Evolutionary conservation across 169 alveolate genomes (phyloP).

Genomic region (Plasmodium malariae): DNA sequence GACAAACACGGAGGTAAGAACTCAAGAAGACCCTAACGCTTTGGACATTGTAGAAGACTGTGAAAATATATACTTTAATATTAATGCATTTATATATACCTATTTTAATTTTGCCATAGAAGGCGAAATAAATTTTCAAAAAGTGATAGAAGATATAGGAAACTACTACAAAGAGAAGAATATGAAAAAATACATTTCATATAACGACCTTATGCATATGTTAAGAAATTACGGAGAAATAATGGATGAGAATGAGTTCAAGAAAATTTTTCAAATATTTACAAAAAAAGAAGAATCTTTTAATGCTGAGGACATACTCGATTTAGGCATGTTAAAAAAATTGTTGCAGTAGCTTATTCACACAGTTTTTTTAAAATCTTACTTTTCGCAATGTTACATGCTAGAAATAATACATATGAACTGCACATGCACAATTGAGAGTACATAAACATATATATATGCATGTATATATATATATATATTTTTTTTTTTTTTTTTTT

Average conservation of each 20-base stretch:
- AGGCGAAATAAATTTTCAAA: conserved; percentile 28
- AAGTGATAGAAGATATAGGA: conserved; percentile 28
- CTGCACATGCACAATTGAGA: too few relatives aligned
- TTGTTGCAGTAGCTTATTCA: conserved; percentile 6
- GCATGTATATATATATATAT: too few relatives aligned
- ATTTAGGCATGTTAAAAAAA: conserved; percentile 16
- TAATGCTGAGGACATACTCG: conserved; percentile 27
- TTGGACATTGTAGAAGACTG: conserved; percentile 46
- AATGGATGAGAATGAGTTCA: conserved; percentile 66
- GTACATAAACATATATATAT: too few relatives aligned
- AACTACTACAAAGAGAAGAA: conserved; percentile 43
- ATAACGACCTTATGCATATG: conserved; percentile 39
- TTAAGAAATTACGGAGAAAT: conserved; percentile 62
- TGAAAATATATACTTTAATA: conserved; percentile 69
- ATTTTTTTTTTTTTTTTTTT: too few relatives aligned
- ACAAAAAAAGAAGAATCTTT: conserved; percentile 43
- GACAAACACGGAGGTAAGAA: not conserved
- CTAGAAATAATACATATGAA: too few relatives aligned
- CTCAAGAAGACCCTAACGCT: conserved; percentile 18
- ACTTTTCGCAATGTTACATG: too few relatives aligned
- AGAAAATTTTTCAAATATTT: conserved; percentile 72
- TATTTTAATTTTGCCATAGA: conserved; percentile 55
- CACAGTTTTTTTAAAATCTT: too few relatives aligned
- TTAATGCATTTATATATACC: conserved; percentile 73
- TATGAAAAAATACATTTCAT: conserved; percentile 20